Conservation (phyloP, 192 early-diverging fungal species). For the Funneliformis geosporum region DNA sequence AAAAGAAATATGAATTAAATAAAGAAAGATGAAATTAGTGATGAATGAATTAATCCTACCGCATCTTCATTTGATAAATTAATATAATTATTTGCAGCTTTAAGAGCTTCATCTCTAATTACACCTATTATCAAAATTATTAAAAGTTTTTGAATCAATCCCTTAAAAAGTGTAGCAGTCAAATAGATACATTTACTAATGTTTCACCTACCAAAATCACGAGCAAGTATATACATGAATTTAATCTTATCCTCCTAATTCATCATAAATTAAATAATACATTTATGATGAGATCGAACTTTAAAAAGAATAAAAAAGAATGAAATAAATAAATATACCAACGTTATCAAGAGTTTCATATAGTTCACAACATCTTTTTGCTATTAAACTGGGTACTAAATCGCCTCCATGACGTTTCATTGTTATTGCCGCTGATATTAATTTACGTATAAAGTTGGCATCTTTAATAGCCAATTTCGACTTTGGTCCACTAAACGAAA, state of each 20-base stretch:
- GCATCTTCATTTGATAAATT: conserved; percentile 26
- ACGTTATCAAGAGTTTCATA: conserved; percentile 53
- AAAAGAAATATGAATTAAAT: neutral
- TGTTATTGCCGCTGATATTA: conserved; percentile 44
- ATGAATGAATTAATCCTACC: conserved; percentile 11
- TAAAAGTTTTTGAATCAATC: too few relatives aligned
- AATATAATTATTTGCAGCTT: conserved; percentile 40
- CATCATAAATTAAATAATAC: neutral
- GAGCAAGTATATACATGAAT: conserved; percentile 52
- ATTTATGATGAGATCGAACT: neutral
- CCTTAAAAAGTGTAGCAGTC: neutral
- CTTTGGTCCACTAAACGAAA: conserved; percentile 18
- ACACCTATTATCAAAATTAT: conserved; percentile 36
- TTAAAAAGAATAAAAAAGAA: too few relatives aligned
- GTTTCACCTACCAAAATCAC: conserved; percentile 42
- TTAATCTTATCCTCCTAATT: conserved; percentile 45
- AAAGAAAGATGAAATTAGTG: neutral
- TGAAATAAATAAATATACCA: conserved; percentile 30
- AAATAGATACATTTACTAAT: neutral
- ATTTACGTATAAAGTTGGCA: conserved; percentile 42
- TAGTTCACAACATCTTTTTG: conserved; percentile 58
- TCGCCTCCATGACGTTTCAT: conserved; percentile 54
- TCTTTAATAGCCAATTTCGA: conserved; percentile 35
- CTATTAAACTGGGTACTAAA: conserved; percentile 50
- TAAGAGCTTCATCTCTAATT: conserved; percentile 38